A percentile compares a stretch with the other conserved stretches of the same genome.
phyloP scores from a whole-genome alignment of 495 filamentous ascomycete species.

The Aspergillus nidulans region DNA sequence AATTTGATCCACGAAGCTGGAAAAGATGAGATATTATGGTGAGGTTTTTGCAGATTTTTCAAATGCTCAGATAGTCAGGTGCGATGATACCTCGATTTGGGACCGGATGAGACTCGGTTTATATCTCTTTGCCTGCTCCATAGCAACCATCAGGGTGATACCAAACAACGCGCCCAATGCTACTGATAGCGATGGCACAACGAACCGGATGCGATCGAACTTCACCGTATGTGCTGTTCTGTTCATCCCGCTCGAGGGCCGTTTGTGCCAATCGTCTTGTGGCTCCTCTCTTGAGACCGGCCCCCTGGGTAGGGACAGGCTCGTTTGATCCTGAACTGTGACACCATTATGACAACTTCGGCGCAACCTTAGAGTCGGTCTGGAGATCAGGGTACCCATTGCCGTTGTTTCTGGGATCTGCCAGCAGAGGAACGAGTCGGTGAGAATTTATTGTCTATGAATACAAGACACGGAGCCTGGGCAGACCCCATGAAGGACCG shows the following conservation, averaged over 20 bases:
- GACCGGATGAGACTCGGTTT: not conserved
- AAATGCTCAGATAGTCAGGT: not conserved
- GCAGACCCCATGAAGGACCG: not conserved
- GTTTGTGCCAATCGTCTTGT: slow-evolving; percentile 22
- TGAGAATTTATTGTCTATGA: slow-evolving; percentile 12
- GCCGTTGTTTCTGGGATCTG: slow-evolving; percentile 10
- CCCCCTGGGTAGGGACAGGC: slow-evolving; percentile 13
- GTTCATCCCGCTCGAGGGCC: slow-evolving; percentile 13
- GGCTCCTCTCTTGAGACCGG: slow-evolving; percentile 16
- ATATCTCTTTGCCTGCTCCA: slow-evolving; percentile 2
- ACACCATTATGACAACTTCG: slow-evolving; percentile 21
- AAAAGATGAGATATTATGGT: not conserved
- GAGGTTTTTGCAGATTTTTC: not conserved
- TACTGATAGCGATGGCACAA: slow-evolving; percentile 14
- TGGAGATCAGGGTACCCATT: slow-evolving; percentile 7
- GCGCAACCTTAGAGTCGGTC: slow-evolving; percentile 19
- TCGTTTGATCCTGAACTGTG: slow-evolving; percentile 22
- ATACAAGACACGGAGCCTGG: not conserved
- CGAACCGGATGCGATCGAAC: slow-evolving; percentile 6
- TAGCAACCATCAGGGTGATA: slow-evolving; percentile 15
- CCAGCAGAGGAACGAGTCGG: slow-evolving; percentile 8
- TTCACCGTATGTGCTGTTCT: slow-evolving; percentile 20
- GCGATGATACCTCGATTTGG: not conserved
- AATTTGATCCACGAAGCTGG: not conserved
- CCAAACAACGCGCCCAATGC: slow-evolving; percentile 16